These are phyloP conservation scores for Zygosaccharomyces sapae DNA, from an alignment of 1,139 yeast genomes.

Conservation along the genomic window DNA sequence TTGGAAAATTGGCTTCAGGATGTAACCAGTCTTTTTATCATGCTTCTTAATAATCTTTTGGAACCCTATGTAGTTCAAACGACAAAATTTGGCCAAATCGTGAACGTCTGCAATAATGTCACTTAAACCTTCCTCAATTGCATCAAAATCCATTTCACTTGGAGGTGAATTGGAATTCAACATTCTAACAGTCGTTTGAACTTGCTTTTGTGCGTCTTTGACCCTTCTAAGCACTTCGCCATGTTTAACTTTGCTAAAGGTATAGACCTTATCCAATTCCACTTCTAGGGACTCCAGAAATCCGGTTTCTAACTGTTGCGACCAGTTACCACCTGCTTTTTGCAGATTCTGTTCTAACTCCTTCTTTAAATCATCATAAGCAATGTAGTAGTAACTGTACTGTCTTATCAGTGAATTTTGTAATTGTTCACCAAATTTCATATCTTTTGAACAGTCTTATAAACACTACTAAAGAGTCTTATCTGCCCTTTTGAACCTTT, in stretches of 20 bases:
- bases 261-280: conserved; percentile 86
- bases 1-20: conserved; percentile 84
- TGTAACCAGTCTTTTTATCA: conserved; percentile 82
- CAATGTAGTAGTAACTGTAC: conserved; percentile 82
- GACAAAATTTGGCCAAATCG: conserved; percentile 87
- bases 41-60: conserved; percentile 94
- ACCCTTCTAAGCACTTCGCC: conserved; percentile 80
- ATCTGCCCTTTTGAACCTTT: background rate
- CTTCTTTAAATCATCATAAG: conserved; percentile 85
- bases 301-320: conserved; percentile 70
- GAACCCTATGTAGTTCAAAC: conserved; percentile 92
- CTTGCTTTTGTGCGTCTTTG: conserved; percentile 70
- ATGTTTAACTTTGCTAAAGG: conserved; percentile 81
- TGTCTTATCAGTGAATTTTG: conserved; percentile 72
- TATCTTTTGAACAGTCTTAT: conserved; percentile 5
- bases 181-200: conserved; percentile 56
- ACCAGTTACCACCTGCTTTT: conserved; percentile 58
- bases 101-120: conserved; percentile 97
- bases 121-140: conserved; percentile 82
- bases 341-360: conserved; percentile 63
- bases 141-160: conserved; percentile 80
- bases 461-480: background rate
- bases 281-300: conserved; percentile 69
- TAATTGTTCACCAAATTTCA: conserved; percentile 69
- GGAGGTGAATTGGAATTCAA: conserved; percentile 41